phyloP scores from a whole-genome alignment of 1,139 yeast species.

The Blastobotrys capitulatus region DNA sequence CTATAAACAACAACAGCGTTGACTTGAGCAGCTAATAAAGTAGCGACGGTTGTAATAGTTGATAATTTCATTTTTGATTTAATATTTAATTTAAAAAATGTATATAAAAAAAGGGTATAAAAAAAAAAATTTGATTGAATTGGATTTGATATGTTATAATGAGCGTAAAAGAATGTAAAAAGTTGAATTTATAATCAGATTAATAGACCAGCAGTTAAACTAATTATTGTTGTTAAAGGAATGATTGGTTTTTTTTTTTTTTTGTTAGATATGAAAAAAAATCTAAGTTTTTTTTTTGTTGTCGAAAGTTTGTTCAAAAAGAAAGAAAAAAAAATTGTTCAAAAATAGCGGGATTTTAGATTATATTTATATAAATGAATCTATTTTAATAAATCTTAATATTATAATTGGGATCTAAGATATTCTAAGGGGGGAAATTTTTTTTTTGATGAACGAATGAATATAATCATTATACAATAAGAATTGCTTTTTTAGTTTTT shows the following conservation, averaged over 20 bases:
- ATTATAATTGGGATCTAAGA: too few relatives aligned
- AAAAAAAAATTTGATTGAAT: neutral
- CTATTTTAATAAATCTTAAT: too few relatives aligned
- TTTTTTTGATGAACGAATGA: neutral
- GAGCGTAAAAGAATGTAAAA: neutral
- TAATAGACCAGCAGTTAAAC: conserved; percentile 2
- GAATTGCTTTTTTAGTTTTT: neutral
- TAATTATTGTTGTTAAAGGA: neutral
- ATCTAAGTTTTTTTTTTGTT: neutral
- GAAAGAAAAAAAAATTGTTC: neutral
- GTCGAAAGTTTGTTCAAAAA: neutral
- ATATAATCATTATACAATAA: neutral
- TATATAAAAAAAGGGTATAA: too few relatives aligned
- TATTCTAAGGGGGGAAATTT: too few relatives aligned
- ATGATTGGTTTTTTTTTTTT: neutral
- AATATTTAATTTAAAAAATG: neutral
- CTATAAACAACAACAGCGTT: conserved; percentile 24
- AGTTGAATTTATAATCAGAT: neutral
- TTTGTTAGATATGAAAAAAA: neutral
- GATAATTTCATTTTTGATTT: conserved; percentile 10
- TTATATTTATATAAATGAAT: neutral
- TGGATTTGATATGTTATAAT: neutral
- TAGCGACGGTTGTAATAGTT: conserved; percentile 11
- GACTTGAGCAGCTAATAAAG: conserved; percentile 11
- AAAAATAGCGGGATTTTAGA: neutral